phyloP scores from a whole-genome alignment of 2,329 filamentous ascomycete species.

The Pseudocercospora cruenta region DNA sequence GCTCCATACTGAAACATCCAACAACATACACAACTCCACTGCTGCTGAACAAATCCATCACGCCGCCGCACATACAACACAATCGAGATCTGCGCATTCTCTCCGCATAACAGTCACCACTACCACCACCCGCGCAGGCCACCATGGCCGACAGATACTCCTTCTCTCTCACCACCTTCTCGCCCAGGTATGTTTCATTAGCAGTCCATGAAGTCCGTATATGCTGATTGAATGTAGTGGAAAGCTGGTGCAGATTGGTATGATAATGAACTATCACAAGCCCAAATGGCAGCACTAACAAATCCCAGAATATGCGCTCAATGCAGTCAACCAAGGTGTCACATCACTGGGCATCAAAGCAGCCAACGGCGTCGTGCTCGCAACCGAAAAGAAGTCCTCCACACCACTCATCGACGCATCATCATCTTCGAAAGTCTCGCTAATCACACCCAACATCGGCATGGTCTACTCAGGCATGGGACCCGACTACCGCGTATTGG shows the following conservation, averaged over 20 bases:
- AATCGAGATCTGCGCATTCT: background rate
- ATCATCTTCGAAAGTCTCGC: constrained; percentile 94
- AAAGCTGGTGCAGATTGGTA: constrained; percentile 98
- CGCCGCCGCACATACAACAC: background rate
- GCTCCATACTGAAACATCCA: constrained; percentile 1
- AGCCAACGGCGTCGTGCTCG: constrained; percentile 97
- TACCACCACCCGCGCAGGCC: constrained; percentile 26
- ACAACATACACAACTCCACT: background rate
- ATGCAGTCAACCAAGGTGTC: constrained; percentile 98
- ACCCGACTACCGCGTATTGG: constrained; percentile 94
- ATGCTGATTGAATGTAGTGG: constrained; percentile 63
- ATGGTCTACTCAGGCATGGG: constrained; percentile 99
- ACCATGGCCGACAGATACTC: constrained; percentile 98
- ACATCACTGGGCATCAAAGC: constrained; percentile 99
- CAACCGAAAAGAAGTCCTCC: constrained; percentile 99
- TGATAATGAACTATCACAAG: constrained; percentile 8
- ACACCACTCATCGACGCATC: constrained; percentile 94
- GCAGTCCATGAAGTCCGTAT: constrained; percentile 47
- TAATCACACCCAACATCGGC: constrained; percentile 98
- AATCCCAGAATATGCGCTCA: constrained; percentile 88
- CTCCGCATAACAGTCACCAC: background rate
- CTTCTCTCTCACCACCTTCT: constrained; percentile 99
- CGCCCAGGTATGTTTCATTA: constrained; percentile 77
- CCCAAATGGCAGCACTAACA: constrained; percentile 18
- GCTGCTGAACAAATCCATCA: background rate